These are phyloP conservation scores for Pseudopithomyces maydicus DNA, from an alignment of 2,329 filamentous ascomycete genomes.

Conservation along the genomic window DNA sequence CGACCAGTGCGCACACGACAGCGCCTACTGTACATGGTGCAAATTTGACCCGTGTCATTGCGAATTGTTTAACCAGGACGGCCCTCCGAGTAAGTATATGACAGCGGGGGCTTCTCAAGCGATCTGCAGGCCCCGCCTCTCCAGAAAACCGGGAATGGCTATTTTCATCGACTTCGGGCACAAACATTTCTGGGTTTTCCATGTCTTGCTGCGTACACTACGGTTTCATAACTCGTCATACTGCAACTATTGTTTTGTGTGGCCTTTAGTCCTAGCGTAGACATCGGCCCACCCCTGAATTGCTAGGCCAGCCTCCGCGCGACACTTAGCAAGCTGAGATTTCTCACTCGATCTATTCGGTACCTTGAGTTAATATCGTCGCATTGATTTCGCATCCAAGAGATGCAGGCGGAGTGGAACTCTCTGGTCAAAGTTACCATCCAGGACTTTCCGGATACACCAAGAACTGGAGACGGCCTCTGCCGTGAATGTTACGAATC, in stretches of 20 bases:
- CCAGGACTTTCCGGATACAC: not conserved
- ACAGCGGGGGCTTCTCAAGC: too few species aligned
- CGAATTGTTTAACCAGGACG: too few species aligned
- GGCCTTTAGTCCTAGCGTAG: constrained; percentile 1
- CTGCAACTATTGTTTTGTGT: constrained; percentile 1
- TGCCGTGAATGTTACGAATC: constrained; percentile 6
- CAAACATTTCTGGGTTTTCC: not conserved
- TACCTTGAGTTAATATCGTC: not conserved
- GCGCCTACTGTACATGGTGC: too few species aligned
- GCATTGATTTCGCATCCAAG: not conserved
- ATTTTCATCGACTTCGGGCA: not conserved
- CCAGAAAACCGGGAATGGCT: too few species aligned
- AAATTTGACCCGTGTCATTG: too few species aligned
- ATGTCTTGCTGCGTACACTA: not conserved
- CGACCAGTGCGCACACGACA: too few species aligned
- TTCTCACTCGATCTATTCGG: not conserved
- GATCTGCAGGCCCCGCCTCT: too few species aligned
- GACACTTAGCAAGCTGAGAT: not conserved
- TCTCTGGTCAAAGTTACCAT: constrained; percentile 1
- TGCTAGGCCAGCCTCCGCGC: constrained; percentile 4
- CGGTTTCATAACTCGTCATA: not conserved
- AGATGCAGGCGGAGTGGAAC: not conserved
- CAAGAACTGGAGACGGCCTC: not conserved
- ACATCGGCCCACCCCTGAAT: constrained; percentile 1
- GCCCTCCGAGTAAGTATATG: too few species aligned